Evolutionary conservation across 352 stramenopile species (phyloP), one percentile per base, ranked within the genome.

Genomic region (Globisporangium solare): DNA sequence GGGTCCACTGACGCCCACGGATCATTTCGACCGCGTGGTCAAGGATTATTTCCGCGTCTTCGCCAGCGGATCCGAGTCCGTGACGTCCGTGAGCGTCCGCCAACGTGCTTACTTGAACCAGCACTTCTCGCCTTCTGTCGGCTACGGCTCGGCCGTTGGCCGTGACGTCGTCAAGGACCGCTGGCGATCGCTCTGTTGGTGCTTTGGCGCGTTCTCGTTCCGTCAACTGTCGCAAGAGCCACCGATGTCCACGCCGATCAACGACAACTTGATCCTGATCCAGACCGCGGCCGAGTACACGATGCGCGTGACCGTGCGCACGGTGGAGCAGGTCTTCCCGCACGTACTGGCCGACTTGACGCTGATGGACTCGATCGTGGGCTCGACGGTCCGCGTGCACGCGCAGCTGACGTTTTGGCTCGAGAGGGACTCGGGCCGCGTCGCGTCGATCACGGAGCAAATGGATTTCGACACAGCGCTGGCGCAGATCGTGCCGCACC

Each of bases 401-500:
- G 49, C 49, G 4, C 49, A 54, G 49, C 49, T 54, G n/a, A 45
- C 49, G 6, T 54, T 54, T 37, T 54, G 49, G 24, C 27, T 63
- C 31, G 56, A 63, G 24, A 63, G 46, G 17, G 51, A 52, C 20
- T 51, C 56, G 0, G 56, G 56, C 8, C 48, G 31, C 2, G 42
- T 63, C 24, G 47, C 47, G 18, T 54, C 40, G 14, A 55, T 63
- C 24, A 51, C 37, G n/a, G 56, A 63, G 40, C 22, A 42, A 18
- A 63, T 63, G 56, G 27, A 63, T 21, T 57, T 63, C 43, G 48
- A 41, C 39, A 32, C 39, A 2, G 47, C 56, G 12, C 47, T 63
- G 13, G 56, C 56, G 13, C 47, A 54, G 27, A 18, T 63, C 6
- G 27, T 58, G 56, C 42, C 5, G n/a, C 40, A 58, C 39, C 47